Evolutionary conservation across 208 protist genomes (phyloP).

Genomic region (Herpetomonas muscarum): DNA sequence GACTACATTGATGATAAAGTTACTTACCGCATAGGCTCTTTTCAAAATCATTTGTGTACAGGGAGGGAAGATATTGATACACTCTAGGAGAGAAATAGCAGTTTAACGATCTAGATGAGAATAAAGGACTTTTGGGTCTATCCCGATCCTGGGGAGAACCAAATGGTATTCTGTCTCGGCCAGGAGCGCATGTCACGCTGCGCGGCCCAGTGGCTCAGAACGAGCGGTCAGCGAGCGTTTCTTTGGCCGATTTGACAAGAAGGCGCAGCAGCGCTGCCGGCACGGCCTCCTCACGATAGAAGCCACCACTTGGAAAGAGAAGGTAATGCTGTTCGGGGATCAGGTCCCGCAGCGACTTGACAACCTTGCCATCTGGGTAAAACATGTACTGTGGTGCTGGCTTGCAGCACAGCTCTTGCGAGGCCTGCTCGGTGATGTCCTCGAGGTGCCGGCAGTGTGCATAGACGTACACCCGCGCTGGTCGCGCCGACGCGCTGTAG

Average conservation of each 20-base stretch:
- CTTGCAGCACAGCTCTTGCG: constrained; percentile 28
- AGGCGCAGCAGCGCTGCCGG: constrained; percentile 28
- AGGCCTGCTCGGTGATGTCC: constrained; percentile 38
- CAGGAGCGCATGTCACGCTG: background rate
- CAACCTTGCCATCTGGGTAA: constrained; percentile 32
- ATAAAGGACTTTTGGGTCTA: too few species aligned
- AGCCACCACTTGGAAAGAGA: constrained; percentile 42
- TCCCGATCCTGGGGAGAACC: too few species aligned
- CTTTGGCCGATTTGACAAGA: constrained; percentile 16
- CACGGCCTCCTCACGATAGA: constrained; percentile 36
- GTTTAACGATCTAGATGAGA: too few species aligned
- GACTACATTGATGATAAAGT: too few species aligned
- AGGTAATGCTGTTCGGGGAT: constrained; percentile 48
- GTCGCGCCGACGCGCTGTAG: constrained; percentile 5
- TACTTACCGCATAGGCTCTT: too few species aligned
- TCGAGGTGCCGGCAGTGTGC: constrained; percentile 39
- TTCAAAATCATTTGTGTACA: too few species aligned
- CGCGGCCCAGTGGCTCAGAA: background rate
- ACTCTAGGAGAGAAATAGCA: too few species aligned
- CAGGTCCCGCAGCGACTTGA: constrained; percentile 24
- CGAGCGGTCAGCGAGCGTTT: background rate
- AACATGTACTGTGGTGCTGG: constrained; percentile 43
- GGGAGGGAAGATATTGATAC: too few species aligned
- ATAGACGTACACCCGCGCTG: constrained; percentile 25
- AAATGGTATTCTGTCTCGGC: too few species aligned